A percentile compares a stretch with the other conserved stretches of the same genome.
Evolutionary conservation across 164 flowering plant genomes (phyloP).

Genomic region (Dillenia turbinata): DNA sequence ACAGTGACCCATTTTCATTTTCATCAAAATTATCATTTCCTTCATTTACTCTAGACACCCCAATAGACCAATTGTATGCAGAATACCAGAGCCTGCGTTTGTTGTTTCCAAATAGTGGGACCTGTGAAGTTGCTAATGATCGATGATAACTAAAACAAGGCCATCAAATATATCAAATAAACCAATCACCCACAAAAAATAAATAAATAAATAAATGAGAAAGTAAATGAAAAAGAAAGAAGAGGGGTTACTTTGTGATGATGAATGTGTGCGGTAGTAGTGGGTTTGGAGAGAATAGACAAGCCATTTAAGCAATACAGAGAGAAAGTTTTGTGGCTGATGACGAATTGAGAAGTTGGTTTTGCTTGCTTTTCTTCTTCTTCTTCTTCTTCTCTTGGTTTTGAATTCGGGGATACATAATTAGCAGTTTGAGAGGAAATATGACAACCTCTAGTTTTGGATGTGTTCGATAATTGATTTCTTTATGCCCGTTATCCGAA

Average conservation of each 20-base stretch:
- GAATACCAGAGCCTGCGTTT: slow-evolving; percentile 19
- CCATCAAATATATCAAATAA: neutral
- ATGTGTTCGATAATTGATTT: too few species aligned
- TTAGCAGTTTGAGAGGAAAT: too few species aligned
- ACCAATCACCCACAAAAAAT: neutral
- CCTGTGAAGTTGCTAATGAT: slow-evolving; percentile 9
- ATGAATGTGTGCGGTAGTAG: slow-evolving; percentile 17
- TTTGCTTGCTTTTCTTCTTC: too few species aligned
- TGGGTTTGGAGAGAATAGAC: slow-evolving; percentile 19
- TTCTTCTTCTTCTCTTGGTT: too few species aligned
- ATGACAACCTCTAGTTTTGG: too few species aligned
- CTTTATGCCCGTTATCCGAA: too few species aligned
- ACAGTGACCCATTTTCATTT: slow-evolving; percentile 41
- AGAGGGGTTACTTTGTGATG: slow-evolving; percentile 17
- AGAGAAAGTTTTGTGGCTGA: too few species aligned
- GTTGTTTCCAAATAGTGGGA: slow-evolving; percentile 9
- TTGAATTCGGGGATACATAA: too few species aligned
- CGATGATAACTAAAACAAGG: slow-evolving; percentile 24
- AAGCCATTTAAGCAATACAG: slow-evolving; percentile 17
- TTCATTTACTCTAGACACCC: slow-evolving; percentile 20
- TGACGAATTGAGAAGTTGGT: too few species aligned
- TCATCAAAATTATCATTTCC: slow-evolving; percentile 38
- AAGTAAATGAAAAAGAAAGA: neutral
- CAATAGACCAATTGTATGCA: slow-evolving; percentile 22
- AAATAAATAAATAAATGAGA: neutral